Base-by-base conservation (phyloP, 2,329 filamentous ascomycete genomes). In the Ceratocystis papillata region DNA sequence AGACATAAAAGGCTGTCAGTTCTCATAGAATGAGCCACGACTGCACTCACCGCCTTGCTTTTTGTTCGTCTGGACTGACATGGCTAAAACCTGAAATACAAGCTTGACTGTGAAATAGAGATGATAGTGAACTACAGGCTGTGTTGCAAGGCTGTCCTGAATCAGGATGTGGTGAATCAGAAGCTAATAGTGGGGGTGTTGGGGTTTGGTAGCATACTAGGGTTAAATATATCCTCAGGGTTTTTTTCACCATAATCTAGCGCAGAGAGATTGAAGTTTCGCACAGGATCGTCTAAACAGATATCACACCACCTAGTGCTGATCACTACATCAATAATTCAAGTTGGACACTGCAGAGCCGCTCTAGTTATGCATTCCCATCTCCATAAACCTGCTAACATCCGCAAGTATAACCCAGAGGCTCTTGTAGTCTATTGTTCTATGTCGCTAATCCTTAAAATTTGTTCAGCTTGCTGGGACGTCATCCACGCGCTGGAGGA, bases 401-500 rank as follows among this genome's bases (percentile, higher is more conserved):
- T 69, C 20, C 67, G 69, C 68, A 65, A 66, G 67, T 65, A 17
- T 10, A 25, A 33, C 28, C n/a, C 41, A 12, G 17, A 57, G 30
- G 15, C 33, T 8, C 55, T 55, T 30, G 17, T 17, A n/a, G 37
- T 41, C 37, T 12, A 5, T 41, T 15, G 37, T 41, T 41, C 37
- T 41, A 15, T 41, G 12, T 41, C 63, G 53, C 53, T 65, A 25
- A 67, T n/a, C 10, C 20, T n/a, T 28, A 50, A 59, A 64, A 48
- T 28, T 53, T 53, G 17, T 59, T 25, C 72, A 99, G 94, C 88
- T 73, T 99, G 94, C 82, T 90, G 93, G 76, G 91, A 96, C 71
- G 85, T 99, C 75, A 96, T 97, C 85, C 87, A 81, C 63, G 88
- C 89, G 61, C 89, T 99, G 71, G 94, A 97, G 73, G 90, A 96